phyloP scores from a whole-genome alignment of 495 filamentous ascomycete genomes.

The Patellaria atrata region DNA sequence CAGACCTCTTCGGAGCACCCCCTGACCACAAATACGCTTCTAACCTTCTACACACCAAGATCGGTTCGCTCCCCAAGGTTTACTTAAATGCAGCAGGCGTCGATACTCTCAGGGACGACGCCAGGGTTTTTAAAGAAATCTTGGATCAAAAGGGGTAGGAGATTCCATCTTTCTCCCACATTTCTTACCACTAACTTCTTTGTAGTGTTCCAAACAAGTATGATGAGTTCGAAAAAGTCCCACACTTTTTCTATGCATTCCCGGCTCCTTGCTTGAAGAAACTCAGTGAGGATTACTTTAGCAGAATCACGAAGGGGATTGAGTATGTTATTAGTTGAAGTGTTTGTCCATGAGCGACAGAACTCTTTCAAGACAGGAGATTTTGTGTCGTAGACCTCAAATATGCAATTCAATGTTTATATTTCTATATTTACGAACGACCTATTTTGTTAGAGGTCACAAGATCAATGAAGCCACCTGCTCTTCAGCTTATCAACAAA shows the following conservation, averaged over 20 bases:
- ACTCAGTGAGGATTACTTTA: slow-evolving; percentile 10
- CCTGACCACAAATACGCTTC: slow-evolving; percentile 14
- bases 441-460: no score
- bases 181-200: not conserved
- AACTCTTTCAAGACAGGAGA: no score
- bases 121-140: slow-evolving; percentile 11
- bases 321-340: slow-evolving; percentile 11
- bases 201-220: slow-evolving; percentile 9
- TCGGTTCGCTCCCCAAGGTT: slow-evolving; percentile 13
- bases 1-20: slow-evolving; percentile 14
- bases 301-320: slow-evolving; percentile 9
- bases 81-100: slow-evolving; percentile 14
- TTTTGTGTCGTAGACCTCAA: no score
- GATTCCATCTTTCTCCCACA: no score
- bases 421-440: no score
- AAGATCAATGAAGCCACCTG: no score
- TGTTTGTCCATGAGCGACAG: no score
- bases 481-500: no score
- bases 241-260: slow-evolving; percentile 14
- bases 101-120: slow-evolving; percentile 17
- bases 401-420: no score
- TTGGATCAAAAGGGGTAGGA: slow-evolving; percentile 15
- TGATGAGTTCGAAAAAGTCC: slow-evolving; percentile 13
- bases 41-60: slow-evolving; percentile 10
- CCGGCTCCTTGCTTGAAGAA: slow-evolving; percentile 9